Percentiles rank a stretch among this genome's conserved stretches.
Conservation (phyloP, 108 stramenopile species). For the Aurantiochytrium sp. region DNA sequence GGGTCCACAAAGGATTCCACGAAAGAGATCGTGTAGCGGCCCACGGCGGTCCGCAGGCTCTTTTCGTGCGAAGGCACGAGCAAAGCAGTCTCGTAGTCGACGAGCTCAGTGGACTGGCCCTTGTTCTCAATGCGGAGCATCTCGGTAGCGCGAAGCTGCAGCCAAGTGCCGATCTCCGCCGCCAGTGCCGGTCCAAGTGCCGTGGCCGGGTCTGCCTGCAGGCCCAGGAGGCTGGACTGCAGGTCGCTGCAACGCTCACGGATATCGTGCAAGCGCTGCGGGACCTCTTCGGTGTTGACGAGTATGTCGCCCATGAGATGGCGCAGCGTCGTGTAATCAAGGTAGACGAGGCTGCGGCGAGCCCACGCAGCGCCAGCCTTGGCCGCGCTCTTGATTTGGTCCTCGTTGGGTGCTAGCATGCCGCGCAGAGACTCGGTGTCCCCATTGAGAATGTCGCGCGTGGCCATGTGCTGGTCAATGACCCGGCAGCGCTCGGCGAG, state of each 20-base stretch:
- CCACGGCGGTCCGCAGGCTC: background rate
- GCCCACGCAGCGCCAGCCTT: background rate
- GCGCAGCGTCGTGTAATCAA: background rate
- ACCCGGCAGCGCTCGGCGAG: background rate
- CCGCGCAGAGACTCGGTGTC: background rate
- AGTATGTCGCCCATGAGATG: no score
- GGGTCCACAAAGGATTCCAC: background rate
- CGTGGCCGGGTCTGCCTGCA: background rate
- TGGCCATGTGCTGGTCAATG: background rate
- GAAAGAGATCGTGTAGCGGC: background rate
- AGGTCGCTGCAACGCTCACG: background rate
- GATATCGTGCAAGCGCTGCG: background rate
- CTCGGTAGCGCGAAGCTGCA: background rate
- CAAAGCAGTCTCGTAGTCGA: background rate
- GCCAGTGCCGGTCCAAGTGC: background rate
- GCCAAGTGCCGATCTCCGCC: constrained; percentile 25
- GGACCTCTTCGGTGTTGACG: background rate
- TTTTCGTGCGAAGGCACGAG: background rate
- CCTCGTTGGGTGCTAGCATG: background rate
- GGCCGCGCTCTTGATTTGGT: background rate
- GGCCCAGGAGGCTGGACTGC: background rate
- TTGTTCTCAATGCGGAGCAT: background rate
- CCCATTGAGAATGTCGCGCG: background rate
- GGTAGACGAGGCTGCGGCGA: background rate
- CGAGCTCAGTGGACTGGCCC: background rate